Base-by-base conservation (phyloP, 176 grass and related monocot genomes). In the Rhynchospora pubera region DNA sequence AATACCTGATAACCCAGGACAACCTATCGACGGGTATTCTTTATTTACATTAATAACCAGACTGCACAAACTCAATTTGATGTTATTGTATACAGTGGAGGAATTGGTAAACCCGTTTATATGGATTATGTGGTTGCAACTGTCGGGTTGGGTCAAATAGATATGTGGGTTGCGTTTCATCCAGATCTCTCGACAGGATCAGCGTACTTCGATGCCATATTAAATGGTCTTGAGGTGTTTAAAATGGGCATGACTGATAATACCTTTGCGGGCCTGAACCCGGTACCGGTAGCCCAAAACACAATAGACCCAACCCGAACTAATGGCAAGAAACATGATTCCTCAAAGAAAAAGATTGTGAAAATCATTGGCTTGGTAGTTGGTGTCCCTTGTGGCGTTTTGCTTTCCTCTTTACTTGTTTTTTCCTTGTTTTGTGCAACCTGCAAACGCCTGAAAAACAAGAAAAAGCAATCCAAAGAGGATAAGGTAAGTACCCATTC, bases 11-110 rank as follows among this genome's bases (percentile, higher is more conserved):
- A 34, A 89, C 86, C 1, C 82, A 81, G 74, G 0, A 5, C 0
- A 97, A 97, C 53, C n/a, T n/a, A n/a, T n/a, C 94, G 92, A 71
- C 79, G 91, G 65, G 34, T 74, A 8, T 97, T 97, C 77, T 79
- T 85, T 55, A 94, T 97, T 43, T 97, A 91, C 60, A 84, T 97
- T 51, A 92, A 89, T n/a, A 97, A 97, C 60, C 90, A 92, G 80
- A 97, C 91, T 57, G 90, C 86, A 0, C 58, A 89, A 21, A 0
- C 0, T n/a, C 32, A 80, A 43, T 76, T 89, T 14, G 94, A 97
- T 87, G 91, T 97, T 11, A 97, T 94, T 11, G 16, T 0, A 0
- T 74, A 9, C 59, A 91, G 83, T 9, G 5, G 16, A 0, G 85
- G 83, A 52, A 92, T 92, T 0, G 91, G 91, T 14, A 65, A 2